Conservation (phyloP, 2,329 filamentous ascomycete genomes). For the Phialophora verrucosa region DNA sequence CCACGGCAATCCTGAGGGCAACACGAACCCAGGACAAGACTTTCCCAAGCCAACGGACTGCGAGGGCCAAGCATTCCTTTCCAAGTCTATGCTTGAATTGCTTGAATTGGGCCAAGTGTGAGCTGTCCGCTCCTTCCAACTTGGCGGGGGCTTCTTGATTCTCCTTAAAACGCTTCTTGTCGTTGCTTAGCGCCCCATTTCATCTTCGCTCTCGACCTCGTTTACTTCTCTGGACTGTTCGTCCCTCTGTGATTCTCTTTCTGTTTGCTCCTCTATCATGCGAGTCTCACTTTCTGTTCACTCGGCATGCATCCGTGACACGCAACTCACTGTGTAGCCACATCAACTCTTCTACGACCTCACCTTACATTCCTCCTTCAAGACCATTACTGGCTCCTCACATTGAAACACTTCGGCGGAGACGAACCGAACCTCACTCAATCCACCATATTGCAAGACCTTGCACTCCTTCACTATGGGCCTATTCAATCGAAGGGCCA, state of each 20-base stretch:
- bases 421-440: not conserved
- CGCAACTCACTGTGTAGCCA: not conserved
- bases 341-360: not conserved
- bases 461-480: conserved; percentile 30
- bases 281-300: not conserved
- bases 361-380: not conserved
- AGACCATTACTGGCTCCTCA: not conserved
- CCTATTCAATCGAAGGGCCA: conserved; percentile 30
- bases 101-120: conserved; percentile 6
- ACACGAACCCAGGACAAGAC: conserved; percentile 12
- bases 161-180: conserved; percentile 10
- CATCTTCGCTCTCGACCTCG: conserved; percentile 2
- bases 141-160: not conserved
- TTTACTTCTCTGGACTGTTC: not conserved
- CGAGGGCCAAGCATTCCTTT: conserved; percentile 17
- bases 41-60: conserved; percentile 2
- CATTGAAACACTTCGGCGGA: not conserved
- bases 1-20: conserved; percentile 9
- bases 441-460: not conserved
- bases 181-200: conserved; percentile 3
- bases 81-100: conserved; percentile 8
- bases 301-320: not conserved
- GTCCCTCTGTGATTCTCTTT: not conserved
- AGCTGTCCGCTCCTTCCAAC: conserved; percentile 4
- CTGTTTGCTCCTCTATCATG: not conserved